Base-by-base conservation (phyloP, 2,329 filamentous ascomycete genomes). In the Fusarium paranaense region DNA sequence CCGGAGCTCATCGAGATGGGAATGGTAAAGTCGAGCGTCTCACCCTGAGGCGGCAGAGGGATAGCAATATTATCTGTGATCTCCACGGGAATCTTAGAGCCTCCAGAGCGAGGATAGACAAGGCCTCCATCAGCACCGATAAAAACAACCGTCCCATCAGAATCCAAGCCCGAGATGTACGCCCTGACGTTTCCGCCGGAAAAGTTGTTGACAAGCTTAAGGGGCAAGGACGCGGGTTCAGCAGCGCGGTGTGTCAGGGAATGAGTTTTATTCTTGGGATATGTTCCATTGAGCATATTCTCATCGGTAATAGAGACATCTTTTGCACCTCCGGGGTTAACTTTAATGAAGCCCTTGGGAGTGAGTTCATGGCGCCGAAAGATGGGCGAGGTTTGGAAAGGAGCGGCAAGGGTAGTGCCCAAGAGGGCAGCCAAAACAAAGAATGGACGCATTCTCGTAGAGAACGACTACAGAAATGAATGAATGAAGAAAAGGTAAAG, bases 91-190 rank as follows among this genome's bases (percentile, higher is more conserved):
- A 72, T 67, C 0, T 57, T 67, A 2, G 82, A 82, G 1, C 80
- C 79, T 8, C 79, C 79, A 5, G 84, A 82, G 45, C 78, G 81
- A 3, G 86, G 86, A 65, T 87, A 87, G 37, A 83, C 81, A 62
- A 85, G 80, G 0, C 70, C 78, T 13, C 85, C 86, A 50, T 85
- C 80, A 2, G 81, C 75, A n/a, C 73, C 75, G 9, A 88, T 74
- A 66, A 88, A 86, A 32, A 87, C 85, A 8, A 87, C 80, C 3
- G 76, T 74, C 1, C 80, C 80, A 18, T 81, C 72, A 4, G 78
- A 74, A 74, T 88, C 85, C 3, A 85, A 74, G 5, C 86, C 87
- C 18, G 83, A 83, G 38, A 88, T 79, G 70, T 88, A 88, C 0
- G 84, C 84, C 59, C 84, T 85, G 67, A 87, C 76, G 0, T 76